These are phyloP conservation scores for Erodium texanum DNA, from an alignment of 441 rosid species.

Conservation along the genomic window DNA sequence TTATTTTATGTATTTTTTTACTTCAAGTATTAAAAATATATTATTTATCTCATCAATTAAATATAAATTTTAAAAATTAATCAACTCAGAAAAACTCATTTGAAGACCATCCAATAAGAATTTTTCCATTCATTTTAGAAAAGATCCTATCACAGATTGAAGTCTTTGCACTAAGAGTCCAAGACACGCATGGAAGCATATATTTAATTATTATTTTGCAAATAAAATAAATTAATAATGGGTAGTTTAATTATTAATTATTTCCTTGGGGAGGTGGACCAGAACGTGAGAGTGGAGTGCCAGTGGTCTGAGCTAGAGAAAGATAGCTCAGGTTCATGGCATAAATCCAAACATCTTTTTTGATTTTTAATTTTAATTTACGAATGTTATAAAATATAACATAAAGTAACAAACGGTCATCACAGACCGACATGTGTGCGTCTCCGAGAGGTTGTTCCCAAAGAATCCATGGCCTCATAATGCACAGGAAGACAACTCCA, in stretches of 20 bases:
- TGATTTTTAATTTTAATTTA: not conserved
- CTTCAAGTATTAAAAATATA: too few relatives aligned
- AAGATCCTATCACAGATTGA: too few relatives aligned
- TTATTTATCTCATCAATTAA: too few relatives aligned
- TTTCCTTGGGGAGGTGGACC: not conserved
- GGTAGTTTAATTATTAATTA: not conserved
- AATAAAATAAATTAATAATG: not conserved
- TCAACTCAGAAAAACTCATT: too few relatives aligned
- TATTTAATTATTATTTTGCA: too few relatives aligned
- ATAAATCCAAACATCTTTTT: not conserved
- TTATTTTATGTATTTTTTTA: too few relatives aligned
- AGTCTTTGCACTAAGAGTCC: too few relatives aligned
- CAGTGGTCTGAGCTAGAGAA: not conserved
- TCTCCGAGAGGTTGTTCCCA: not conserved
- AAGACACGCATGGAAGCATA: too few relatives aligned
- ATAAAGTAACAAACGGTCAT: not conserved
- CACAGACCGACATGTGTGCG: not conserved
- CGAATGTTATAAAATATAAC: not conserved
- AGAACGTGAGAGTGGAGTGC: not conserved
- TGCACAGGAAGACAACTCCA: conserved; percentile 1
- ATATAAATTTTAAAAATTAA: too few relatives aligned
- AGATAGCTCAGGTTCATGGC: not conserved
- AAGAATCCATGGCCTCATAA: not conserved
- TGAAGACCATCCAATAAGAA: too few relatives aligned
- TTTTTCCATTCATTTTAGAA: too few relatives aligned